A percentile compares a stretch with the other conserved stretches of the same genome.
Evolutionary conservation across 2,329 filamentous ascomycete species (phyloP).

Genomic region (Herpotrichia juniperi): DNA sequence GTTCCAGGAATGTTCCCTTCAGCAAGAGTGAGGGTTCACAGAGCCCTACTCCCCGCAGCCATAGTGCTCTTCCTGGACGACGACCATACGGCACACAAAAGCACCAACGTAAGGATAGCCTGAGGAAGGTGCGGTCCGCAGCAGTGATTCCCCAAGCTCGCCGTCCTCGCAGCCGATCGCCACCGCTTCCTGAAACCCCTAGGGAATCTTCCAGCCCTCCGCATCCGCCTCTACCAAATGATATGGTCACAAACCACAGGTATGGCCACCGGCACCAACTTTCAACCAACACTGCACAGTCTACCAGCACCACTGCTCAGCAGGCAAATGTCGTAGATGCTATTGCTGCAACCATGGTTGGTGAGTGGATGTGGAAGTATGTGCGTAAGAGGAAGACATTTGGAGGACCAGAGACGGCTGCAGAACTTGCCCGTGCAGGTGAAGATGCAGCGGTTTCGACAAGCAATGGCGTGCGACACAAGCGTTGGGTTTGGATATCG

Average conservation of each 20-base stretch:
- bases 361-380: slow-evolving; percentile 96
- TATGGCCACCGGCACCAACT: slow-evolving; percentile 61
- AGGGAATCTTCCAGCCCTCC: slow-evolving; percentile 72
- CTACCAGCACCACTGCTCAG: slow-evolving; percentile 65
- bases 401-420: slow-evolving; percentile 68
- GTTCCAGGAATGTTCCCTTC: slow-evolving; percentile 75
- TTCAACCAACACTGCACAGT: slow-evolving; percentile 66
- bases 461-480: slow-evolving; percentile 77
- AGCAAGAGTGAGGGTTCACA: slow-evolving; percentile 76
- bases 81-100: slow-evolving; percentile 47
- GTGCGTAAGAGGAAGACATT: slow-evolving; percentile 89
- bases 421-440: slow-evolving; percentile 57
- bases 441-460: slow-evolving; percentile 68
- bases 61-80: slow-evolving; percentile 34
- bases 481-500: slow-evolving; percentile 97
- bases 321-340: slow-evolving; percentile 88
- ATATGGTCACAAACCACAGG: slow-evolving; percentile 63
- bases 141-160: slow-evolving; percentile 66
- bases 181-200: slow-evolving; percentile 70
- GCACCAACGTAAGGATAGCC: slow-evolving; percentile 63
- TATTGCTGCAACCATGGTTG: slow-evolving; percentile 97
- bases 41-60: slow-evolving; percentile 71
- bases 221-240: slow-evolving; percentile 74
- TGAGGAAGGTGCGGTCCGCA: slow-evolving; percentile 84
- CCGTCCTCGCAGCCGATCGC: slow-evolving; percentile 54